Evolutionary conservation across 768 basidiomycete genomes (phyloP).

Genomic region (Neoboletus subvelutipes): DNA sequence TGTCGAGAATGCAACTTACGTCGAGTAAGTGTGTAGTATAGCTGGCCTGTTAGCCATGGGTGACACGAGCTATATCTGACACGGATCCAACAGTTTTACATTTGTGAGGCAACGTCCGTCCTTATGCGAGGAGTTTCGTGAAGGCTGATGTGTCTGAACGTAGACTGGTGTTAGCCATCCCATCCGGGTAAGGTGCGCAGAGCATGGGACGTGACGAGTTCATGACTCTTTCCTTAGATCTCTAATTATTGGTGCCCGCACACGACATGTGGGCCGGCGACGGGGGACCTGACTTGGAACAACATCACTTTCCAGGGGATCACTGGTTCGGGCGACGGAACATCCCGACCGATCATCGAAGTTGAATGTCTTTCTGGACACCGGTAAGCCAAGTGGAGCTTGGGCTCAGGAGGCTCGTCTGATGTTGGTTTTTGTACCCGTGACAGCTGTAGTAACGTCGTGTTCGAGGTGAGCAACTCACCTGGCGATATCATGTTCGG

Average conservation of each 20-base stretch:
- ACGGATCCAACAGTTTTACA: conserved; percentile 1
- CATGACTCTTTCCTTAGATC: background rate
- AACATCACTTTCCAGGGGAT: conserved; percentile 9
- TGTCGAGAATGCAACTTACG: conserved; percentile 10
- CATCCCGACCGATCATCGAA: background rate
- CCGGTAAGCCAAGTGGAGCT: background rate
- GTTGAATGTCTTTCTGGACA: background rate
- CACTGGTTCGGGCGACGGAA: conserved; percentile 7
- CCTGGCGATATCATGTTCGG: background rate
- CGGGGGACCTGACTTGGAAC: conserved; percentile 6
- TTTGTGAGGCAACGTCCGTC: conserved; percentile 2
- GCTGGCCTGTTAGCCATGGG: background rate
- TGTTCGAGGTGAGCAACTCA: conserved; percentile 11
- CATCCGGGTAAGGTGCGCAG: conserved; percentile 9
- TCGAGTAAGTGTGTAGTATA: conserved; percentile 1
- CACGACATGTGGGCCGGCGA: background rate
- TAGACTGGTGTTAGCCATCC: conserved; percentile 5
- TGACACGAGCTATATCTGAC: background rate
- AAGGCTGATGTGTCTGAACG: background rate
- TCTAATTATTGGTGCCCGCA: conserved; percentile 10
- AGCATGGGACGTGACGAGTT: background rate
- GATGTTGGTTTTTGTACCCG: background rate
- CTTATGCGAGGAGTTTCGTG: background rate
- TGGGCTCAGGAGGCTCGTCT: background rate
- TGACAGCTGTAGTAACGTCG: background rate